Base-by-base conservation (phyloP, 768 basidiomycete species). In the Hydnum rufescens region DNA sequence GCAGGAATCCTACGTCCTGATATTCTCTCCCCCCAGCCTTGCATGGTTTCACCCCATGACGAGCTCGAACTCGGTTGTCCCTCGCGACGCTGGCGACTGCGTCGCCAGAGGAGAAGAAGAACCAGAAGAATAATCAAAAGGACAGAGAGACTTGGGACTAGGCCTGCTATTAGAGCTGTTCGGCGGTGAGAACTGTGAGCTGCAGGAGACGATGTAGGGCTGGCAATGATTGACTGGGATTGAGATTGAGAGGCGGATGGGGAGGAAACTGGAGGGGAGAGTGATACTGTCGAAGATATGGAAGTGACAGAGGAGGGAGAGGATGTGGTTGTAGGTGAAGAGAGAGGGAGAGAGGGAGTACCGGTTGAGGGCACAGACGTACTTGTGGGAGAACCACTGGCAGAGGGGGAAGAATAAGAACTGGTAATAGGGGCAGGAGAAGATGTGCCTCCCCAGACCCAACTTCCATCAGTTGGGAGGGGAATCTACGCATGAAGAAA, bases 51-150 rank as follows among this genome's bases (percentile, higher is more conserved):
- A n/a, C n/a, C n/a, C n/a, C n/a, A n/a, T n/a, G n/a, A n/a, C n/a
- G n/a, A n/a, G n/a, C n/a, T n/a, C n/a, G n/a, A n/a, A n/a, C n/a
- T n/a, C n/a, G n/a, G n/a, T n/a, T n/a, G n/a, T n/a, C n/a, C n/a
- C n/a, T n/a, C n/a, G n/a, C n/a, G n/a, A 19, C 54, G 25, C 60
- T 59, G 53, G 57, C 58, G 4, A 55, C 51, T 8, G 59, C 55
- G 51, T 61, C 55, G 53, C 51, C 36, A 6, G 23, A 8, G 30
- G 32, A 30, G 44, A 19, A 32, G 32, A 16, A 23, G 22, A 26
- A 55, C 32, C 1, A 39, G 4, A 5, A 53, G 36, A 25, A 42
- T 32, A 8, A 22, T 31, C 1, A 39, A 4, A 5, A 53, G 36
- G 29, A 42, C 42, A 8, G 18, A 19, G 8, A 42, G 30, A 8